Base-by-base conservation (phyloP, 805 yeast genomes). In the Saccharomycopsis javanensis region DNA sequence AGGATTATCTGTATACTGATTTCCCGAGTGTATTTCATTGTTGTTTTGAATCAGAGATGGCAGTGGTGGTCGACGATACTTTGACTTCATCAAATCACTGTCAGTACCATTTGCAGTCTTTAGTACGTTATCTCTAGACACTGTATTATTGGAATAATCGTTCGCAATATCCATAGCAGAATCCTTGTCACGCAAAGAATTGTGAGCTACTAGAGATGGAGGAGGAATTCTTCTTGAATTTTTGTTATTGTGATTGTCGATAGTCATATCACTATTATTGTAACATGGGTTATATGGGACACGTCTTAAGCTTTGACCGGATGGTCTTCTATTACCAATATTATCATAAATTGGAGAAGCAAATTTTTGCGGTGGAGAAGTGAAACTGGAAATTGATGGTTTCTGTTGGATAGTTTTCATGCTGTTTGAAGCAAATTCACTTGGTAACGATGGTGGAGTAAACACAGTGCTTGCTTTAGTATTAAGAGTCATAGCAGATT, bases 321-420 rank as follows among this genome's bases (percentile, higher is more conserved):
- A 42, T 20, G 48, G 28, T 23, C 15, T 42, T 20, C 28, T 23
- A 23, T 11, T 15, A 18, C 46, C 46, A 13, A 23, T 18, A 45
- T 37, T 50, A 10, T 37, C 28, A 30, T 55, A 55, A 13, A 55
- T 55, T 18, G 57, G 57, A 20, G 57, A 55, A 16, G 46, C 31
- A 13, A 28, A 11, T 13, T 5, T 46, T 33, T 45, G 54, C 6
- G 57, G 37, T 4, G 38, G 25, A 16, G 54, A 30, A 31, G 37
- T 50, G 11, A 55, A 34, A 31, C 33, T 34, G 23, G 33, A 27
- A 15, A 30, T 16, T n/a, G 57, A 54, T 4, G 53, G 30, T 16
- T 54, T 54, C 4, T 42, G 20, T 42, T 42, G 13, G 6, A 20
- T 13, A 6, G 27, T 2, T 16, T 42, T 35, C 15, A n/a, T 15